Evolutionary conservation across 2,329 filamentous ascomycete genomes (phyloP), one percentile per base, ranked within the genome.

Genomic region (Xylariaceae sp.): DNA sequence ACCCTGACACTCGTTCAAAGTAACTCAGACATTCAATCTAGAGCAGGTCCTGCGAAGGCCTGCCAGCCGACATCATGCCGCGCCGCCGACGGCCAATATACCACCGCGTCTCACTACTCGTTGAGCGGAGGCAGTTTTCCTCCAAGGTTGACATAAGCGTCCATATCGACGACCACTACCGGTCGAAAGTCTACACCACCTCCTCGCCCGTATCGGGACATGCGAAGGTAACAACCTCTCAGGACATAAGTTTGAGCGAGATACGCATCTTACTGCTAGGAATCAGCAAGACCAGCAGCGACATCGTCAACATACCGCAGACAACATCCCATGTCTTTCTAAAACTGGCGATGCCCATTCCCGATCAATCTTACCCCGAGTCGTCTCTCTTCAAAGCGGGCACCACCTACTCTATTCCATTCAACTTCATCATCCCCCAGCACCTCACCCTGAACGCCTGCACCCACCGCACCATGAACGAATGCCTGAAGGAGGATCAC

Each of bases 391-490:
- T 82, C 55, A 70, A 76, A 65, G 70, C 73, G n/a, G 77, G 74
- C 2, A 66, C 66, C 58, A 72, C 71, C 22, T 80, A 80, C 67
- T 73, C 63, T 13, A 67, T 84, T 21, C 80, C 80, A n/a, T 80
- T 84, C 70, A 69, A 80, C 69, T 84, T 84, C 59, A 76, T 83
- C 54, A 74, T 84, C 15, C 80, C 80, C 16, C 71, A 73, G 59
- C 75, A 81, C 50, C 76, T 84, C 55, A 83, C 80, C 16, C 71
- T 83, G 47, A 75, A 74, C 54, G 79, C 80, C 16, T 84, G 80
- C 71, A 76, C 70, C 61, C 80, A 83, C 69, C 61, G 66, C 26
- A 72, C 75, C 50, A 68, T 71, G 39, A 71, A 71, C 39, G 68
- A 71, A n/a, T 69, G 69, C 44, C 71, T 83, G 29, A 72, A 73